A percentile compares a stretch with the other conserved stretches of the same genome.
These are phyloP conservation scores for Calocybe gangraenosa DNA, from an alignment of 768 basidiomycete species.

Conservation along the genomic window DNA sequence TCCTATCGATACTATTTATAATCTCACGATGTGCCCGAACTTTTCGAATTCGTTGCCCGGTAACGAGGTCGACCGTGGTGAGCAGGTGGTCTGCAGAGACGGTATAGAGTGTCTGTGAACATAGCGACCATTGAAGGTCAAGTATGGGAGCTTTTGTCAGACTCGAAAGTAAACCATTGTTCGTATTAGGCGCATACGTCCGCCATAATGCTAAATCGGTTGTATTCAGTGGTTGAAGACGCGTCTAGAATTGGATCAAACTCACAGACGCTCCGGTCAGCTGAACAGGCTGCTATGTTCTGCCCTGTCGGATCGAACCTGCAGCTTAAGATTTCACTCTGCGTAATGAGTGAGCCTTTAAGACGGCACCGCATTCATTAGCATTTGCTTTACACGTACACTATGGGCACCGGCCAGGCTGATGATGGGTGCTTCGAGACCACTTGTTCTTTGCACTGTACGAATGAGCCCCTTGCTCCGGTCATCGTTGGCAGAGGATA, in stretches of 20 bases:
- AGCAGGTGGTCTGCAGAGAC: conserved; percentile 90
- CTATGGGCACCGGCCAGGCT: conserved; percentile 84
- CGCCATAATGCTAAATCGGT: conserved; percentile 72
- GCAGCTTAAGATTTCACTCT: conserved; percentile 89
- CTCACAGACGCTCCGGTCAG: conserved; percentile 88
- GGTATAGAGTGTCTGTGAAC: conserved; percentile 68
- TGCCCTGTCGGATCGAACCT: conserved; percentile 93
- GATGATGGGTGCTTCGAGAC: conserved; percentile 90
- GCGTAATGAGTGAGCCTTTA: conserved; percentile 5
- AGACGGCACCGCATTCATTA: not conserved
- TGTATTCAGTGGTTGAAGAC: conserved; percentile 6
- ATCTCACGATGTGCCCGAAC: conserved; percentile 90
- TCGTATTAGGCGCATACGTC: conserved; percentile 88
- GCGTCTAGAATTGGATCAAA: conserved; percentile 15
- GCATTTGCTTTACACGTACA: conserved; percentile 40
- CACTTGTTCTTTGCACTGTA: conserved; percentile 88
- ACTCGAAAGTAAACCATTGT: conserved; percentile 82
- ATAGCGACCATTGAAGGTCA: conserved; percentile 88
- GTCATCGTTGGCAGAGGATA: conserved; percentile 72
- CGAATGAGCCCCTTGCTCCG: conserved; percentile 77
- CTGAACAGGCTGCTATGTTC: conserved; percentile 88
- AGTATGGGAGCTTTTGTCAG: conserved; percentile 89
- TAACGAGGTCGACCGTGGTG: conserved; percentile 70
- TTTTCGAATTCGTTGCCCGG: conserved; percentile 76
- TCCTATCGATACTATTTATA: conserved; percentile 85